Conservation (phyloP, 2,329 filamentous ascomycete species). For the Gnomoniopsis smithogilvyi region DNA sequence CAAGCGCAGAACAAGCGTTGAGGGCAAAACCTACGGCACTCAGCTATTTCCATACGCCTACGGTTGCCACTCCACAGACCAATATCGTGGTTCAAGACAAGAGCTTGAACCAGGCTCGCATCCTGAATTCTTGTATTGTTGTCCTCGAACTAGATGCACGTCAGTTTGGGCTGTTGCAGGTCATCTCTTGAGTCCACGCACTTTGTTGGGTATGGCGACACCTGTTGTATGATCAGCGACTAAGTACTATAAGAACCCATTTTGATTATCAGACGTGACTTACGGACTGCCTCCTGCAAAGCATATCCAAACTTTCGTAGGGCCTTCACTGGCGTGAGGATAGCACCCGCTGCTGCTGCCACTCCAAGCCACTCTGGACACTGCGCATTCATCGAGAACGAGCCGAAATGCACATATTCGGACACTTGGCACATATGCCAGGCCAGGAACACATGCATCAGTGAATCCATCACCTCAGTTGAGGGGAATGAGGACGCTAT, state of each 20-base stretch:
- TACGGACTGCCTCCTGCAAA: slow-evolving; percentile 49
- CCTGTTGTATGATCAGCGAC: slow-evolving; percentile 22
- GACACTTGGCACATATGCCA: slow-evolving; percentile 54
- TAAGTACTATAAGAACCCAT: background rate
- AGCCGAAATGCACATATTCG: slow-evolving; percentile 60
- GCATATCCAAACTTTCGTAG: slow-evolving; percentile 60
- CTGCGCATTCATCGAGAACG: slow-evolving; percentile 52
- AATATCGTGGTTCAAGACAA: slow-evolving; percentile 47
- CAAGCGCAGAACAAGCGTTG: background rate
- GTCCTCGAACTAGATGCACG: slow-evolving; percentile 40
- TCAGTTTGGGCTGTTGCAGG: background rate
- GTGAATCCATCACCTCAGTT: slow-evolving; percentile 55
- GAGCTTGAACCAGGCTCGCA: slow-evolving; percentile 45
- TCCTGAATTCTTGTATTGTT: slow-evolving; percentile 45
- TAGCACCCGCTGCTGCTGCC: slow-evolving; percentile 59
- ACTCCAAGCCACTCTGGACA: slow-evolving; percentile 58
- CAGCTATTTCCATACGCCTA: slow-evolving; percentile 55
- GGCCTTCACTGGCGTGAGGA: slow-evolving; percentile 53
- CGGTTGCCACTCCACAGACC: slow-evolving; percentile 54
- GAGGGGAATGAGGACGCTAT: slow-evolving; percentile 62
- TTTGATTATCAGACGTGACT: slow-evolving; percentile 17
- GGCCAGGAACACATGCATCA: slow-evolving; percentile 59
- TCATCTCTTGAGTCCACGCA: slow-evolving; percentile 20
- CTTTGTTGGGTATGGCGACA: slow-evolving; percentile 29
- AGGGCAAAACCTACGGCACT: slow-evolving; percentile 39